Base-by-base conservation (phyloP, 352 stramenopile species). In the Pilasporangium apinafurcum region DNA sequence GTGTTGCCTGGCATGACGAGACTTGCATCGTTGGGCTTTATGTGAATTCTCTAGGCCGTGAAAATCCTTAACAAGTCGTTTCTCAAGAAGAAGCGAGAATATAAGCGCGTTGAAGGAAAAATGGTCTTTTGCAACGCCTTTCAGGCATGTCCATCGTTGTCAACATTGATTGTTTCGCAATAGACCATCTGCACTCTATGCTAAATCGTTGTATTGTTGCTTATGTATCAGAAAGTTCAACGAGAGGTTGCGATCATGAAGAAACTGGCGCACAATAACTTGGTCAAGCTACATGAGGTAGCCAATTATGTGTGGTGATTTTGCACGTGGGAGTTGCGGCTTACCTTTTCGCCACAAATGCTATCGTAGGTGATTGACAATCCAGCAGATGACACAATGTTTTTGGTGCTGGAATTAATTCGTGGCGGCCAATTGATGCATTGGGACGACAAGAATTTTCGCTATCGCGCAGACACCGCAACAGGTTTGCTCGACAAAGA, bases 21-120 rank as follows among this genome's bases (percentile, higher is more conserved):
- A 14, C 16, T 44, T 44, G 22, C 27, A 10, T 41, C 17, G 7
- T 17, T 29, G 12, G 29, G 12, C n/a, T 30, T 51, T n/a, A 25
- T 46, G 3, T 18, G 8, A 28, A 39, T 24, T 39, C 18, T 4
- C 24, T 46, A 92, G 76, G 80, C 80, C 5, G 61, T 92, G 27
- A 92, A 92, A 39, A 63, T 88, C 38, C 60, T 92, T n/a, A 88
- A 89, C 56, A 92, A 89, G 36, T 92, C 76, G 16, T 87, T 89
- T 31, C 53, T 92, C 25, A 89, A 92, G 61, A 74, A 74, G 32
- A 89, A 89, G 42, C 71, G 80, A 35, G 80, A 92, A 56, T 88
- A 80, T 62, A 89, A 92, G 29, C 73, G 70, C 27, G 60, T 92
- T 5, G 64, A 78, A 27, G 74, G 80, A 22, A 86, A 86, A 26